Evolutionary conservation across 371 early-diverging fungal genomes (phyloP).

Genomic region (Apophysomyces ossiformis): DNA sequence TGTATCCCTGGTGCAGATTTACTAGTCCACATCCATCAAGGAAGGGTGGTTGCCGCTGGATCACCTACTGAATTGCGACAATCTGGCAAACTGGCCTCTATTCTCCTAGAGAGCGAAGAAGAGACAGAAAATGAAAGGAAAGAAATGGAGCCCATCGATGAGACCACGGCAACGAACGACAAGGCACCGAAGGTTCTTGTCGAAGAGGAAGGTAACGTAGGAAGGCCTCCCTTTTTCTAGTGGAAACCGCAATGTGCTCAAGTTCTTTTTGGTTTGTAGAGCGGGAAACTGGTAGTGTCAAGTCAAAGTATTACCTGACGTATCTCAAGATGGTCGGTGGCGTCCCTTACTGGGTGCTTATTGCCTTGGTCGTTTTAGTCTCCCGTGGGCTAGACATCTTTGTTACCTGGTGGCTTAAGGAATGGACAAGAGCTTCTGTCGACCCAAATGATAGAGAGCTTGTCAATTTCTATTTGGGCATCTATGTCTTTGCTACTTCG

Average conservation of each 20-base stretch:
- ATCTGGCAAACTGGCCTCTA: constrained; percentile 31
- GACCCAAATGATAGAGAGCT: neutral
- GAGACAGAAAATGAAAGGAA: neutral
- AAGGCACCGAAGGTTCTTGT: constrained; percentile 27
- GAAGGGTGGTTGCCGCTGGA: neutral
- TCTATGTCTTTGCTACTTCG: neutral
- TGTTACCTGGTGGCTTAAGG: constrained; percentile 2
- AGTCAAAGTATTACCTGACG: neutral
- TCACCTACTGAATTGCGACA: constrained; percentile 28
- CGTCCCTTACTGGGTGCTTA: neutral
- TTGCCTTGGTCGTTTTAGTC: neutral
- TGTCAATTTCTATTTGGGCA: neutral
- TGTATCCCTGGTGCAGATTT: neutral
- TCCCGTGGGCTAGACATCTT: neutral
- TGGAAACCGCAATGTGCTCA: neutral
- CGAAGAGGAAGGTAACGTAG: constrained; percentile 22
- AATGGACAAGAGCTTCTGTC: neutral
- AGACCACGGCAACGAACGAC: constrained; percentile 9
- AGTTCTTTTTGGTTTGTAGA: neutral
- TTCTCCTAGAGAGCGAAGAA: constrained; percentile 35
- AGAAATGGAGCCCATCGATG: constrained; percentile 14
- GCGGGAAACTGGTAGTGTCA: neutral
- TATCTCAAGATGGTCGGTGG: constrained; percentile 1
- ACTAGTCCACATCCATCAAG: neutral
- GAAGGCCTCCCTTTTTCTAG: no score